Base-by-base conservation (phyloP, 192 early-diverging fungal genomes). In the Coemansia sp. region DNA sequence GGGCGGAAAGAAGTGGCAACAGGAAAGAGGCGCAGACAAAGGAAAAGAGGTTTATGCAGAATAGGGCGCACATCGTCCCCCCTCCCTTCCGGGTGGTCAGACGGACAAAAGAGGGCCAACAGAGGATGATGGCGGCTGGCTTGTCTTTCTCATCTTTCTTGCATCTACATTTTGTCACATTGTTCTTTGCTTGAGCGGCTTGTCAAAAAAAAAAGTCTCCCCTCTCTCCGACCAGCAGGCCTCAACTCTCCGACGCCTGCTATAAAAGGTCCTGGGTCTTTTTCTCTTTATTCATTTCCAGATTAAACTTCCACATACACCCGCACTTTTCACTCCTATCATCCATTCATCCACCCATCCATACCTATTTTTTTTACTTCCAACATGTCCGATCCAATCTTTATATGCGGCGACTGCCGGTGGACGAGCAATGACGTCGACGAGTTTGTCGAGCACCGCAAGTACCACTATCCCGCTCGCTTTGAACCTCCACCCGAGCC, bases 381-480 rank as follows among this genome's bases (percentile, higher is more conserved):
- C 27, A 41, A 17, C 18, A 44, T 52, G 26, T 22, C 24, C 40
- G 19, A 34, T 26, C 39, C 58, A 8, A 61, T 39, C 44, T 76
- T 70, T 46, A n/a, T 55, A 11, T 77, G 74, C 34, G 74, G 64
- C 44, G 74, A 77, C 32, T 77, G 74, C 17, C 40, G 29, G 0
- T 77, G 60, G 60, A 50, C 26, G 4, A 62, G 68, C 60, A 41
- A 65, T 53, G 48, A 64, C 36, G 40, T 71, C 22, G 64, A 36
- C 15, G 74, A 67, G 26, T 77, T 71, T 70, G 57, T 71, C 33
- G 33, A 11, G 36, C 74, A 77, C 62, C 64, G 74, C 33, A 53
- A 71, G 14, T 11, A 15, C 18, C 74, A 77, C 64, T 34, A 57
- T 24, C 64, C 64, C 8, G 46, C 46, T 50, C 46, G 46, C 24